Base-by-base conservation (phyloP, 768 basidiomycete genomes). In the Xanthoconium purpureum region DNA sequence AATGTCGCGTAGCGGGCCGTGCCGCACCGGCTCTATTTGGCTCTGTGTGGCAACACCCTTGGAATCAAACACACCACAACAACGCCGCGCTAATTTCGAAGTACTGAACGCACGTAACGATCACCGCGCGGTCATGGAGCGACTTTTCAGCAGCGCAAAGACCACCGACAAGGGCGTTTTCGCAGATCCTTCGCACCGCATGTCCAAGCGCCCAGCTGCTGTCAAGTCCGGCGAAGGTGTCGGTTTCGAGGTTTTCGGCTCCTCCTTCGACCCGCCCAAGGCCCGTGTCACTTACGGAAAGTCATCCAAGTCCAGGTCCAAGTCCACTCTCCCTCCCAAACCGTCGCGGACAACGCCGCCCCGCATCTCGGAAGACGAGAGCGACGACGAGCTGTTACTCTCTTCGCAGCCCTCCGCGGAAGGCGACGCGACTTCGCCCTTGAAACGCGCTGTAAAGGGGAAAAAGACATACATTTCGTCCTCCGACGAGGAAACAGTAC, bases 341-440 rank as follows among this genome's bases (percentile, higher is more conserved):
- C 3, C 13, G 24, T 24, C 24, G 4, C 58, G 52, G 10, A 61
- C 38, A 12, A 11, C 14, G 7, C 40, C 47, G 0, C 28, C 14
- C 0, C 33, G 3, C 11, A 47, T 56, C 32, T 1, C 32, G n/a
- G 54, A 47, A 24, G 50, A 60, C 20, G 62, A 64, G 35, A 73
- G 71, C 35, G 66, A 70, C 2, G 70, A 71, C 40, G 71, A 71
- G 20, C 51, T 71, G 30, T 57, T 70, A 38, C 57, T 71, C 5
- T 63, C 62, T 4, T 69, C 69, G 2, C 66, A 71, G 48, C 52
- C 30, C 39, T 67, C 69, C 14, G 42, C 40, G 38, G 48, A 18
- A 3, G 33, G 9, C 30, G 33, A 61, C 64, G 50, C 49, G 65
- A 47, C 56, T 7, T 39, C 52, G 30, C 8, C 55, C 6, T 6